These are phyloP conservation scores for Talaromyces sp. DNA, from an alignment of 2,329 filamentous ascomycete species.

Conservation along the genomic window DNA sequence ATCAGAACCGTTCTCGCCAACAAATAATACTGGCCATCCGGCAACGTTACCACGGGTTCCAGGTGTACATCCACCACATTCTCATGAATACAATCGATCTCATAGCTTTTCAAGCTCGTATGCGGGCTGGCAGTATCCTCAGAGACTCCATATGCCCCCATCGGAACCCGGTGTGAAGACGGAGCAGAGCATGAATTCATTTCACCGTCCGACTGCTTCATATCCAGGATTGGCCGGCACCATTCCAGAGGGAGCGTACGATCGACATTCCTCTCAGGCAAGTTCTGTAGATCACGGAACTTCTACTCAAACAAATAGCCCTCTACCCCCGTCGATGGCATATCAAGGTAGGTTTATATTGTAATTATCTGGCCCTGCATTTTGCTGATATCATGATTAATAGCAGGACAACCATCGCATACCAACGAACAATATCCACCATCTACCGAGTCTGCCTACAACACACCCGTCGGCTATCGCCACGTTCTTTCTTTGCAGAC, in stretches of 20 bases:
- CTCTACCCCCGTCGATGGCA: slow-evolving; percentile 9
- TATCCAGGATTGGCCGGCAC: slow-evolving; percentile 11
- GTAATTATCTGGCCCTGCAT: background rate
- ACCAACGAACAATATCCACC: slow-evolving; percentile 25
- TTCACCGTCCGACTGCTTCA: slow-evolving; percentile 9
- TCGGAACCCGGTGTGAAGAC: slow-evolving; percentile 28
- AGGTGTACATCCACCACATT: slow-evolving; percentile 16
- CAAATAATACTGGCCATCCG: slow-evolving; percentile 24
- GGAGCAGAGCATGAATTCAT: slow-evolving; percentile 18
- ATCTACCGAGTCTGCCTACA: slow-evolving; percentile 27
- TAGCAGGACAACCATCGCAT: slow-evolving; percentile 30
- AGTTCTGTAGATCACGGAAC: slow-evolving; percentile 10
- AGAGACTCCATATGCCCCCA: slow-evolving; percentile 29
- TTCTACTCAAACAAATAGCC: slow-evolving; percentile 7
- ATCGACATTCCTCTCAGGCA: slow-evolving; percentile 27
- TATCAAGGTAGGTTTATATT: slow-evolving; percentile 13
- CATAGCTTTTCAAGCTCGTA: slow-evolving; percentile 37
- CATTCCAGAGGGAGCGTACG: slow-evolving; percentile 13
- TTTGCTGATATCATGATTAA: slow-evolving; percentile 1
- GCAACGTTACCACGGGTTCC: slow-evolving; percentile 18
- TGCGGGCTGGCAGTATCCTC: slow-evolving; percentile 22
- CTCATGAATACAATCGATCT: slow-evolving; percentile 31
- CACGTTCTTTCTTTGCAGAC: slow-evolving; percentile 31
- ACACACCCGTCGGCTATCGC: slow-evolving; percentile 26
- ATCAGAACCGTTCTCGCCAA: slow-evolving; percentile 28